Base-by-base conservation (phyloP, 2,329 filamentous ascomycete species). In the Venturiaceae sp. region DNA sequence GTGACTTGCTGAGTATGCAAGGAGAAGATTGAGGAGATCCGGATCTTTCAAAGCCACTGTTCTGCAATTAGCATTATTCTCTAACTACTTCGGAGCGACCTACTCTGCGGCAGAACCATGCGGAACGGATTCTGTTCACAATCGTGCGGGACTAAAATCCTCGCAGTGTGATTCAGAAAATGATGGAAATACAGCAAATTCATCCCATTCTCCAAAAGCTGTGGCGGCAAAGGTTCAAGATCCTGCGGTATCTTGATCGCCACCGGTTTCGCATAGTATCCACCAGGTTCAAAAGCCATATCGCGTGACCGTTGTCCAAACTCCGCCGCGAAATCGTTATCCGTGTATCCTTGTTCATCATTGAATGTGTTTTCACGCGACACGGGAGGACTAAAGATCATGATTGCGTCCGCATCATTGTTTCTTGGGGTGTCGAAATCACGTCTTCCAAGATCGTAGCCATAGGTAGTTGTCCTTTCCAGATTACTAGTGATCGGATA, bases 1-100 rank as follows among this genome's bases (percentile, higher is more conserved):
- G 68, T 95, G 90, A 30, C 85, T 89, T n/a, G 90, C 90, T 64
- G 88, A 90, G 69, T 91, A 95, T 21, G 90, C 86, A 26, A 95
- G 78, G 53, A 94, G 76, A 33, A 95, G 75, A 63, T 88, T 88
- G 56, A 95, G 77, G 1, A 95, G 79, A 65, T 90, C 86, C 55
- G 83, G 80, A 63, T 88, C 84, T 60, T 77, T 77, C 26, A 88
- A 75, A 23, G 86, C 86, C 83, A 90, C 84, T 70, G 3, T 64
- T 63, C 55, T 69, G 67, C 60, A 69, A 67, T 76, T 72, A 0
- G 79, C 78, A 74, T 41, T 71, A 78, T 33, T 75, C 74, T 64
- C 5, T 58, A 57, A 50, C 46, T n/a, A n/a, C n/a, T n/a, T 36
- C 6, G 52, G 54, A 44, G 28, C n/a, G 53, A 74, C 80, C 69